Base-by-base conservation (phyloP, 352 stramenopile species). In the Pythium angustatum region DNA sequence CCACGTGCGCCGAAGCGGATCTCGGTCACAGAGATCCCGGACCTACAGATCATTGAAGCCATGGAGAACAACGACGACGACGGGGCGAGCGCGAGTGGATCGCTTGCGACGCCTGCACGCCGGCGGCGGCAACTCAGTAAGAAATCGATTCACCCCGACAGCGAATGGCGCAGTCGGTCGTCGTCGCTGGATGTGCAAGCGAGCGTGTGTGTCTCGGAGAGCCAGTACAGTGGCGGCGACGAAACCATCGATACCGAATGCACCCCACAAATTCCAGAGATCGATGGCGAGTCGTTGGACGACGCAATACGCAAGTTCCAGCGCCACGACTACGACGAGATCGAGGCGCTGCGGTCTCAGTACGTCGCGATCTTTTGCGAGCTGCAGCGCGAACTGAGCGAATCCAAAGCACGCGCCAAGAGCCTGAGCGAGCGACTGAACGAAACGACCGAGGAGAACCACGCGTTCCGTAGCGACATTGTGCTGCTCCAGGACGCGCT, bases 281-380 rank as follows among this genome's bases (percentile, higher is more conserved):
- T 68, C 0, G 58, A 69, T 22, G 40, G 41, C 26, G 60, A 43
- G 22, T 73, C 76, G 5, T 69, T 89, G 17, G 78, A 88, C 43
- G 74, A 83, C 21, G 77, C 80, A 22, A 85, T 91, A 30, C 56
- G 72, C 48, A 71, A 76, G 6, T 88, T 88, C 31, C 57, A 71
- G 36, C 59, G 36, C 40, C 22, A 69, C 17, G 41, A 66, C 1
- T 52, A 43, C 38, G 31, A 65, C 12, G 69, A 83, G 15, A 51
- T 85, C 14, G 58, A 71, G 21, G 69, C 71, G 22, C 63, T 90
- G 59, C 72, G 75, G 27, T 58, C 75, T 21, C 79, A 78, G 52
- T 92, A 92, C 38, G 76, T 85, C 9, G 64, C 78, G 34, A 86
- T 92, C 69, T 88, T 92, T 55, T 83, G 79, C 31, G 79, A 75